Evolutionary conservation across 202 grass and related monocot species (phyloP).

Genomic region (Bolboschoenoplectus hybrid): DNA sequence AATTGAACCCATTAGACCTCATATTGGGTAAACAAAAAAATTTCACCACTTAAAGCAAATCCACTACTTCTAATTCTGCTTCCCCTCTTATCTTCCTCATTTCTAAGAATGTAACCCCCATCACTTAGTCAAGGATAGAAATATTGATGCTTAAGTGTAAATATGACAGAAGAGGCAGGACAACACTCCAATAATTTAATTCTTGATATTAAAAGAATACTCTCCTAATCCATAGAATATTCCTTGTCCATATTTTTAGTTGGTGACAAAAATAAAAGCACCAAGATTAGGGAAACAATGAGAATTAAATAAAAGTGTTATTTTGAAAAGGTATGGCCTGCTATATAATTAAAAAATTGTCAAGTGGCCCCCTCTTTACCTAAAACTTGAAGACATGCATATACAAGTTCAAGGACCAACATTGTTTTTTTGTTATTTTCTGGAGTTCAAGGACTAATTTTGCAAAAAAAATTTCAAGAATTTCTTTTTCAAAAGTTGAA

Average conservation of each 20-base stretch:
- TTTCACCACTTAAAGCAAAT: conserved; percentile 5
- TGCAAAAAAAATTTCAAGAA: background rate
- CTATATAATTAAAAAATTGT: background rate
- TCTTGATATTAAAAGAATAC: background rate
- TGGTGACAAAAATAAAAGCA: background rate
- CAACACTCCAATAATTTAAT: background rate
- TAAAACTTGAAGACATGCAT: background rate
- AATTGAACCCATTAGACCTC: background rate
- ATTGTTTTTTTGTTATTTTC: background rate
- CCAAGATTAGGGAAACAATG: background rate
- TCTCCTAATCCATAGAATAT: background rate
- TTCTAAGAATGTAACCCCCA: background rate
- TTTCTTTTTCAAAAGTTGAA: background rate
- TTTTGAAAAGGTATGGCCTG: background rate
- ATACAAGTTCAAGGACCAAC: background rate
- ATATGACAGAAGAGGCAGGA: background rate
- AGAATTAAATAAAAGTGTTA: background rate
- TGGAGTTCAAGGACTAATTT: background rate
- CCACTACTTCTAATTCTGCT: background rate
- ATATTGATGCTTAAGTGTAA: background rate
- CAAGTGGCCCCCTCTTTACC: background rate
- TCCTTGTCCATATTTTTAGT: background rate
- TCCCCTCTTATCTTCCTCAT: background rate
- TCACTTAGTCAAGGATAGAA: background rate
- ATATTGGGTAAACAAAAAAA: conserved; percentile 24